These are phyloP conservation scores for Globisporangium takayamanum DNA, from an alignment of 352 stramenopile genomes.

Conservation along the genomic window DNA sequence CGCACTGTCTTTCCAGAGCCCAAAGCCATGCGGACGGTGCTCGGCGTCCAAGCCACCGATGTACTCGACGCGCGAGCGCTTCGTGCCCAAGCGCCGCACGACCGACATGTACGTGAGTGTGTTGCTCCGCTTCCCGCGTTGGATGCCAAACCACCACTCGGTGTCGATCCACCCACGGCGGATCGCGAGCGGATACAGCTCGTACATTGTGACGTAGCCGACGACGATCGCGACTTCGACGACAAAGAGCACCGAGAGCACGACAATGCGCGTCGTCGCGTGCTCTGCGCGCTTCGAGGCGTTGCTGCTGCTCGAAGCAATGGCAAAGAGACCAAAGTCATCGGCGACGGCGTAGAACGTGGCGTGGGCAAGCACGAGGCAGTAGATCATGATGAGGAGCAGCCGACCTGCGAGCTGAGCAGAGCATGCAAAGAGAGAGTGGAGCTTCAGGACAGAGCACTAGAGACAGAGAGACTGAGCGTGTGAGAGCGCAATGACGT, in stretches of 20 bases:
- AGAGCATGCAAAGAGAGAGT: neutral
- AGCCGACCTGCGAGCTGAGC: constrained; percentile 8
- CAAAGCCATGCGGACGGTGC: constrained; percentile 36
- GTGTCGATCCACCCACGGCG: constrained; percentile 27
- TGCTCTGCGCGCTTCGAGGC: constrained; percentile 1
- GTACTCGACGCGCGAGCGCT: constrained; percentile 30
- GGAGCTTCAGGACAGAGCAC: neutral
- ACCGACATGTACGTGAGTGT: constrained; percentile 25
- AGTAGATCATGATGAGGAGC: constrained; percentile 20
- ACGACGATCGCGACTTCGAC: constrained; percentile 26
- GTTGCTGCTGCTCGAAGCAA: constrained; percentile 1
- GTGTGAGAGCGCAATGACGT: neutral
- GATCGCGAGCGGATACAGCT: constrained; percentile 36
- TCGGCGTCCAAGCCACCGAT: constrained; percentile 31
- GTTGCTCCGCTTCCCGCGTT: constrained; percentile 20
- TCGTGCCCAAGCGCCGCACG: constrained; percentile 6
- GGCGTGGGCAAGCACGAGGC: constrained; percentile 16
- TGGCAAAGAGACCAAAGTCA: constrained; percentile 20
- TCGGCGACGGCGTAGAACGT: constrained; percentile 22
- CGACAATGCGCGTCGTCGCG: constrained; percentile 8
- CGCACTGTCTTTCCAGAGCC: constrained; percentile 40
- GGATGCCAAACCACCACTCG: constrained; percentile 27
- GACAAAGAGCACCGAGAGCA: constrained; percentile 20
- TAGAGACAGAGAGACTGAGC: neutral
- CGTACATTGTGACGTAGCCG: constrained; percentile 30